Conservation (phyloP, 192 early-diverging fungal species). For the Lunasporangiospora selenospora region DNA sequence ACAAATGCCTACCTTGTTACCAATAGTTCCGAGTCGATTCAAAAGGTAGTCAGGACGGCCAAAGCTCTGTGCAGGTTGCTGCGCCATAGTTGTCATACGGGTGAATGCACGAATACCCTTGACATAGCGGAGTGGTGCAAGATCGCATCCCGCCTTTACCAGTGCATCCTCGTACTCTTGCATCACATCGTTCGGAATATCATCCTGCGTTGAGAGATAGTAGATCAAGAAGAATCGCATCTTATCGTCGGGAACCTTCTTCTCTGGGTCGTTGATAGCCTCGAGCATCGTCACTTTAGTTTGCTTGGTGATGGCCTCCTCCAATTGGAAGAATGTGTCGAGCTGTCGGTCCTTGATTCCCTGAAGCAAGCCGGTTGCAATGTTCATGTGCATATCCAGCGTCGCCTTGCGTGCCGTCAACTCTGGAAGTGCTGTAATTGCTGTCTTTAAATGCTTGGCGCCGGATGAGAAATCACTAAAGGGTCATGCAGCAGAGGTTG, state of each 20-base stretch:
- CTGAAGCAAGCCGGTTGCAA: slow-evolving; percentile 89
- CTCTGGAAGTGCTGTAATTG: slow-evolving; percentile 93
- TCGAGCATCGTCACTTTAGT: slow-evolving; percentile 83
- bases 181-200: slow-evolving; percentile 83
- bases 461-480: slow-evolving; percentile 80
- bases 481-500: neutral
- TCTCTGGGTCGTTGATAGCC: slow-evolving; percentile 80
- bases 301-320: slow-evolving; percentile 86
- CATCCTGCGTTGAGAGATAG: slow-evolving; percentile 74
- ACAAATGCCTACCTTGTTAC: slow-evolving; percentile 63
- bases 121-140: slow-evolving; percentile 82
- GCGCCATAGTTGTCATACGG: slow-evolving; percentile 65
- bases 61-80: slow-evolving; percentile 51
- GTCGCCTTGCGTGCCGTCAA: slow-evolving; percentile 92
- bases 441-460: slow-evolving; percentile 88
- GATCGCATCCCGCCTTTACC: slow-evolving; percentile 71
- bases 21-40: slow-evolving; percentile 74
- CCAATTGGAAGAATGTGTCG: slow-evolving; percentile 93
- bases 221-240: slow-evolving; percentile 90
- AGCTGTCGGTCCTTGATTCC: slow-evolving; percentile 92
- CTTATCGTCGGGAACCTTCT: slow-evolving; percentile 87
- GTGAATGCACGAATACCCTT: slow-evolving; percentile 71
- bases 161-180: slow-evolving; percentile 85
- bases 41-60: slow-evolving; percentile 57
- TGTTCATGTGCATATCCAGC: slow-evolving; percentile 99